phyloP scores from a whole-genome alignment of 176 grass and related monocot species.

The Dendrocalamus sinicus region DNA sequence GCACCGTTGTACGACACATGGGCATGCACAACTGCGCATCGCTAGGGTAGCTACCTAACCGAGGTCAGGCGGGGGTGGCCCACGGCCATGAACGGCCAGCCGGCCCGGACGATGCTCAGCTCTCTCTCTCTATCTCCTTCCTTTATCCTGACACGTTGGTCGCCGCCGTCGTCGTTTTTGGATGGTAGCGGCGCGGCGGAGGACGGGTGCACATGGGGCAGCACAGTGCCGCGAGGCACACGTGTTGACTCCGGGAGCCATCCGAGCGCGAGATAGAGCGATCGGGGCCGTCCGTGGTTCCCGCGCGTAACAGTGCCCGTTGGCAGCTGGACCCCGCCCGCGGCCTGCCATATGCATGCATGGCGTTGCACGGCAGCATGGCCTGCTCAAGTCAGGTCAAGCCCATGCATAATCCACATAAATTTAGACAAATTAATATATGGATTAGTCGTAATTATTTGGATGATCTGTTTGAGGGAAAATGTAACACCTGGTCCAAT shows the following conservation, averaged over 20 bases:
- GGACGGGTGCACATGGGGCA: neutral
- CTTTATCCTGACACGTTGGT: neutral
- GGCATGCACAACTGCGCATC: neutral
- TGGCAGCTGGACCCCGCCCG: no score
- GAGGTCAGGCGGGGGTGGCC: neutral
- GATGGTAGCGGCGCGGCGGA: conserved; percentile 25
- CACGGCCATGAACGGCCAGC: neutral
- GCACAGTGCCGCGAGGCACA: neutral
- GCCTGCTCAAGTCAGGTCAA: neutral
- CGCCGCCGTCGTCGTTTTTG: neutral
- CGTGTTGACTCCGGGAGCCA: neutral
- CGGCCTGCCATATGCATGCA: neutral
- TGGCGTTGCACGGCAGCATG: no score
- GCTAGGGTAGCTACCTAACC: neutral
- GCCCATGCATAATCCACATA: no score
- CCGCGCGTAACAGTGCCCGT: neutral
- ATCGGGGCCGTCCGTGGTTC: conserved; percentile 3
- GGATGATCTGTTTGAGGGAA: no score
- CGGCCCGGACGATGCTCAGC: neutral
- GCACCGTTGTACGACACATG: conserved; percentile 12
- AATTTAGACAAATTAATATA: no score
- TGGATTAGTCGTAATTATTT: no score
- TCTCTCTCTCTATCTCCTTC: neutral
- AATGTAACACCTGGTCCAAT: no score
- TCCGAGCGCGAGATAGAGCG: neutral